Base-by-base conservation (phyloP, 306 rosid species). In the Pterocarpus macrocarpus region DNA sequence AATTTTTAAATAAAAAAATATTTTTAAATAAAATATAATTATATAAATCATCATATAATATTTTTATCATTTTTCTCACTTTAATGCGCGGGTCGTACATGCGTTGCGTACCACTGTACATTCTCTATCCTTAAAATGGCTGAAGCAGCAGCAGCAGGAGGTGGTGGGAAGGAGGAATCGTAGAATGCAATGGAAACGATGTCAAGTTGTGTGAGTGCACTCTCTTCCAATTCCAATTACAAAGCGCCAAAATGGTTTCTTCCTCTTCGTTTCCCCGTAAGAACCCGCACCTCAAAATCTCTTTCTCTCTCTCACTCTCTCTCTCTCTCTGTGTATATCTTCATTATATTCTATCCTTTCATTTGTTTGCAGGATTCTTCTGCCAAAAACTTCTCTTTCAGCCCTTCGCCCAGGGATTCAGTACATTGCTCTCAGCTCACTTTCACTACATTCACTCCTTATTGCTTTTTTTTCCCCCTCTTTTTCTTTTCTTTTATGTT, bases 341-440 rank as follows among this genome's bases (percentile, higher is more conserved):
- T 35, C n/a, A 43, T 9, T 45, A 35, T 36, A 35, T 35, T 57
- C 1, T 41, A 32, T 16, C 49, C 41, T 58, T 62, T 28, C 8
- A 13, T 39, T 35, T 8, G 35, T 59, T 71, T 78, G 80, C 82
- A 87, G 90, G 59, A 16, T 41, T 58, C 36, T 82, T 76, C 57
- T 35, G 1, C 38, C 71, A 69, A 35, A 52, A 64, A 34, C 16
- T 52, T 59, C 3, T 70, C 38, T 70, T 61, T 64, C 47, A 78
- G 34, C 49, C 39, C 81, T 59, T 38, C 38, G 5, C 52, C 68
- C 1, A 77, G 73, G 11, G 8, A 79, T 87, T 64, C 75, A 2
- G 30, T 65, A 73, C 45, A 17, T 47, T 65, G 36, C 75, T 83
- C 80, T 65, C 80, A 35, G 89, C 89, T 88, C 22, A n/a, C 56